Percentiles rank a stretch among this genome's conserved stretches.
These are phyloP conservation scores for Fagus crenata DNA, from an alignment of 306 rosid genomes.

Conservation along the genomic window DNA sequence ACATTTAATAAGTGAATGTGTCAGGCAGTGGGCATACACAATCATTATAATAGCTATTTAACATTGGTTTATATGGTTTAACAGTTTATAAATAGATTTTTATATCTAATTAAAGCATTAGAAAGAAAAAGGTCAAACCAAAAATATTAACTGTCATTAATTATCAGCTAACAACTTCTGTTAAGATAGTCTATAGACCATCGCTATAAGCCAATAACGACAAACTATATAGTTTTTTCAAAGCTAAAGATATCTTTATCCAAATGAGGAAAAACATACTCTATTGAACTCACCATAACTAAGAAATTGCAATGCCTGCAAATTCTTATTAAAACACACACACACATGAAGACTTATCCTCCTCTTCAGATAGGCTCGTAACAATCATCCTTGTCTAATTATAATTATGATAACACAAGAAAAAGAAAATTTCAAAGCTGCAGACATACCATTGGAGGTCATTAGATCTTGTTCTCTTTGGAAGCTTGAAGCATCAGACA, in stretches of 20 bases:
- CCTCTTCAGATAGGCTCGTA: background rate
- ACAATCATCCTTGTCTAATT: background rate
- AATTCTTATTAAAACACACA: background rate
- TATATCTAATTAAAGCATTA: too few relatives aligned
- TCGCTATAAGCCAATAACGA: background rate
- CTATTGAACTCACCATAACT: background rate
- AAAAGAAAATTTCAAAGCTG: background rate
- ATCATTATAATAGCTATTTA: too few relatives aligned
- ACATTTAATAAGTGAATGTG: too few relatives aligned
- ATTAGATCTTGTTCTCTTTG: conserved; percentile 70
- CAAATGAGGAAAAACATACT: background rate
- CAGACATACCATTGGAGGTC: conserved; percentile 56
- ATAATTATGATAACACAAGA: background rate
- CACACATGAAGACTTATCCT: background rate
- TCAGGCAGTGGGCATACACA: too few relatives aligned
- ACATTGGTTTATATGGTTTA: background rate
- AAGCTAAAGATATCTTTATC: too few relatives aligned
- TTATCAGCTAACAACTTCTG: background rate
- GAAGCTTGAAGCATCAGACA: conserved; percentile 82
- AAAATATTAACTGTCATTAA: background rate
- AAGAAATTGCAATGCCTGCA: background rate
- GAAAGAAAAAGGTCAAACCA: background rate
- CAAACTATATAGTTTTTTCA: background rate
- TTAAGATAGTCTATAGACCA: background rate
- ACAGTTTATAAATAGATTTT: background rate